A percentile compares a stretch with the other conserved stretches of the same genome.
Evolutionary conservation across 1,284 basidiomycete species (phyloP).

Genomic region (Ganoderma lucidum): DNA sequence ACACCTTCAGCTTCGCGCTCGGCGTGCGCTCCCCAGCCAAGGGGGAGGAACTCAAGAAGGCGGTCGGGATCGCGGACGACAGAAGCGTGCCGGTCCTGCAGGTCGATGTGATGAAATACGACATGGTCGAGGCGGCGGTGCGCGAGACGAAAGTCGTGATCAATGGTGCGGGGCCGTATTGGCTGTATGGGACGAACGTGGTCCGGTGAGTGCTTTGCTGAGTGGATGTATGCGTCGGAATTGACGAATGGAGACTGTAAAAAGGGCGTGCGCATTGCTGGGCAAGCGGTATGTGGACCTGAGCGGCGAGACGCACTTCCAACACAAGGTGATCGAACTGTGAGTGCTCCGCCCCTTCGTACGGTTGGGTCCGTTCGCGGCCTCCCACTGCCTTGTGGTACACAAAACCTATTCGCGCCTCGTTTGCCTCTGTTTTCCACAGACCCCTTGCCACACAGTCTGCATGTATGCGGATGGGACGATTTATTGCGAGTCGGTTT

Average conservation of each 20-base stretch:
- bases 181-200: constrained; percentile 68
- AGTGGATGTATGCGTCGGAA: neutral
- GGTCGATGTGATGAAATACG: constrained; percentile 59
- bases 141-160: constrained; percentile 66
- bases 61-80: constrained; percentile 47
- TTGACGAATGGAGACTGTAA: neutral
- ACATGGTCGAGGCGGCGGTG: constrained; percentile 61
- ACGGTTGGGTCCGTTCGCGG: too few relatives aligned
- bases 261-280: constrained; percentile 57
- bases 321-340: constrained; percentile 59
- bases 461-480: too few relatives aligned
- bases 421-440: too few relatives aligned
- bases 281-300: constrained; percentile 75
- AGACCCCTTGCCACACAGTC: too few relatives aligned
- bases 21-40: constrained; percentile 68
- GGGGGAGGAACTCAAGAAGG: constrained; percentile 54
- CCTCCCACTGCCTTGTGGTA: too few relatives aligned
- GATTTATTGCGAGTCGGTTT: too few relatives aligned
- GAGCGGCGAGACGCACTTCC: constrained; percentile 62
- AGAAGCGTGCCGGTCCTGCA: constrained; percentile 50
- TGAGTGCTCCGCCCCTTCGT: constrained; percentile 33
- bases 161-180: constrained; percentile 74
- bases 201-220: constrained; percentile 52
- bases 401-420: too few relatives aligned
- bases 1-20: constrained; percentile 65